Evolutionary conservation across 2,329 filamentous ascomycete genomes (phyloP).

Genomic region (Aspergillus glaucus): DNA sequence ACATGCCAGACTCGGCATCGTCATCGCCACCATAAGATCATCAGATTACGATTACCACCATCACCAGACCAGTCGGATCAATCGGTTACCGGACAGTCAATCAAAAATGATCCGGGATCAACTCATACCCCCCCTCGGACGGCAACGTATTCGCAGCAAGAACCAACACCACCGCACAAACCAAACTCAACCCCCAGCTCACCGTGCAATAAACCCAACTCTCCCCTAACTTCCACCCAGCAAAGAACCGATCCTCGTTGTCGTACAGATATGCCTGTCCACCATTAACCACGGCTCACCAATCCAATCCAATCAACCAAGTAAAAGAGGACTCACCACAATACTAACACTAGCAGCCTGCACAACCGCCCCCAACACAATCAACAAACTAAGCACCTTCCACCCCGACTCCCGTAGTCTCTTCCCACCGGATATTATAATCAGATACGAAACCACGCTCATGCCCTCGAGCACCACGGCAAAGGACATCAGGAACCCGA

Average conservation of each 20-base stretch:
- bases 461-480: conserved; percentile 75
- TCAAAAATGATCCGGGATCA: conserved; percentile 49
- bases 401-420: conserved; percentile 75
- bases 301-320: background rate
- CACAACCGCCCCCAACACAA: conserved; percentile 60
- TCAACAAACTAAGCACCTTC: conserved; percentile 63
- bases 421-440: conserved; percentile 73
- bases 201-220: conserved; percentile 69
- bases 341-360: conserved; percentile 74
- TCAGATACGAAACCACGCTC: conserved; percentile 69
- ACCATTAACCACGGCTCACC: conserved; percentile 2
- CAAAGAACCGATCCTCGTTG: conserved; percentile 73
- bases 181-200: conserved; percentile 51
- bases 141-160: conserved; percentile 65
- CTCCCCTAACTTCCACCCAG: conserved; percentile 73
- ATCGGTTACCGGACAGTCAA: background rate
- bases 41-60: background rate
- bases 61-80: background rate
- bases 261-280: conserved; percentile 73
- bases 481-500: conserved; percentile 83
- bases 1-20: background rate
- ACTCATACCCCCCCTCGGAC: conserved; percentile 79
- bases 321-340: conserved; percentile 57
- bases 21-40: background rate
- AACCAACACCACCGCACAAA: conserved; percentile 54